Percentiles rank a stretch among this genome's conserved stretches.
Evolutionary conservation across 768 basidiomycete species (phyloP).

Genomic region (Russula sp.): DNA sequence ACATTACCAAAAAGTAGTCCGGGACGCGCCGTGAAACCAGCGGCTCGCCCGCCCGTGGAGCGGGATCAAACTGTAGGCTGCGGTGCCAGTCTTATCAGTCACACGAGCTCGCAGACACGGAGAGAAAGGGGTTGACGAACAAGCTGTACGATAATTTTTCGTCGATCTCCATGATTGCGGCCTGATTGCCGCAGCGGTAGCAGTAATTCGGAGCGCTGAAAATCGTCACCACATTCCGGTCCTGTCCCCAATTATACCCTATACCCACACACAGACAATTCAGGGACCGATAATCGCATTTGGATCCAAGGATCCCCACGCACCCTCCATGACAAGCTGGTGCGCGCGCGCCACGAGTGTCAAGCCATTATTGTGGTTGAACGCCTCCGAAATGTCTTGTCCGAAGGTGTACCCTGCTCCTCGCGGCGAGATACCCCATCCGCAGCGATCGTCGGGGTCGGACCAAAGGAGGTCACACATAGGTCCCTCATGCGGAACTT

Average conservation of each 20-base stretch:
- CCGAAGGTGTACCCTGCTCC: slow-evolving; percentile 99
- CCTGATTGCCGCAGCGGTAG: slow-evolving; percentile 99
- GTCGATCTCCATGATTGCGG: slow-evolving; percentile 99
- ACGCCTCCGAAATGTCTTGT: slow-evolving; percentile 97
- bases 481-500: slow-evolving; percentile 98
- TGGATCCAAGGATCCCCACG: slow-evolving; percentile 27
- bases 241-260: slow-evolving; percentile 98
- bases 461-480: slow-evolving; percentile 99
- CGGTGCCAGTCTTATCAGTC: neutral
- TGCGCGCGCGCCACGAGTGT: slow-evolving; percentile 93
- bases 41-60: slow-evolving; percentile 96
- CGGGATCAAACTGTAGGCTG: slow-evolving; percentile 99
- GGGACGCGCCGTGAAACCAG: slow-evolving; percentile 93
- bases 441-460: slow-evolving; percentile 98
- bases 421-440: slow-evolving; percentile 98
- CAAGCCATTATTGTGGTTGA: slow-evolving; percentile 98
- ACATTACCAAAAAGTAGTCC: slow-evolving; percentile 84
- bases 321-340: slow-evolving; percentile 96
- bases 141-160: slow-evolving; percentile 94
- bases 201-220: slow-evolving; percentile 99
- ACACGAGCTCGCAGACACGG: slow-evolving; percentile 10
- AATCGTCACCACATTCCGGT: slow-evolving; percentile 98
- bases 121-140: slow-evolving; percentile 40
- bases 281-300: neutral
- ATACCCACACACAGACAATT: neutral